These are phyloP conservation scores for Lepidopterella palustris DNA, from an alignment of 495 filamentous ascomycete species.

Conservation along the genomic window DNA sequence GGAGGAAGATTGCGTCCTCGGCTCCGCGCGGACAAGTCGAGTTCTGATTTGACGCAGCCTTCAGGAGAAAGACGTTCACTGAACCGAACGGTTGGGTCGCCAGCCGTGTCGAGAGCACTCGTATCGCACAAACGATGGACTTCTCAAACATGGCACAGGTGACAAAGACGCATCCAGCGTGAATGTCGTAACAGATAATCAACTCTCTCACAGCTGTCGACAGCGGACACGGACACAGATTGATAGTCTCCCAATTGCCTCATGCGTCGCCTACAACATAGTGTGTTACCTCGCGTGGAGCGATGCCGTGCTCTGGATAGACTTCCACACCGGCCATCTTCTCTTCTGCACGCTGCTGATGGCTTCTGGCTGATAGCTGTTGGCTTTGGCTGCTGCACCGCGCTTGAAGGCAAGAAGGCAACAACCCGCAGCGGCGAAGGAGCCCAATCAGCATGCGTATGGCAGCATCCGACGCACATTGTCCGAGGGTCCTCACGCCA, in stretches of 20 bases:
- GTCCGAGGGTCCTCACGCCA: background rate
- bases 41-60: background rate
- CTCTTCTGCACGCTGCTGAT: background rate
- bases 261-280: constrained; percentile 1
- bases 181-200: constrained; percentile 1
- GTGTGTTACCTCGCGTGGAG: constrained; percentile 5
- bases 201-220: no score
- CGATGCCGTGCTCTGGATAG: background rate
- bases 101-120: background rate
- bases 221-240: no score
- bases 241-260: background rate
- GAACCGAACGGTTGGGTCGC: background rate
- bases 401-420: background rate
- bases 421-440: background rate
- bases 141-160: constrained; percentile 1
- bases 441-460: background rate
- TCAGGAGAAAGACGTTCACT: constrained; percentile 1
- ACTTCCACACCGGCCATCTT: background rate
- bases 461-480: background rate
- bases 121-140: constrained; percentile 2
- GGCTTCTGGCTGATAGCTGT: no score
- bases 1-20: background rate
- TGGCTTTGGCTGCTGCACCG: background rate
- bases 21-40: background rate
- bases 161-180: background rate